Conservation (phyloP, 768 basidiomycete genomes). For the Amanita pseudoporphyria region DNA sequence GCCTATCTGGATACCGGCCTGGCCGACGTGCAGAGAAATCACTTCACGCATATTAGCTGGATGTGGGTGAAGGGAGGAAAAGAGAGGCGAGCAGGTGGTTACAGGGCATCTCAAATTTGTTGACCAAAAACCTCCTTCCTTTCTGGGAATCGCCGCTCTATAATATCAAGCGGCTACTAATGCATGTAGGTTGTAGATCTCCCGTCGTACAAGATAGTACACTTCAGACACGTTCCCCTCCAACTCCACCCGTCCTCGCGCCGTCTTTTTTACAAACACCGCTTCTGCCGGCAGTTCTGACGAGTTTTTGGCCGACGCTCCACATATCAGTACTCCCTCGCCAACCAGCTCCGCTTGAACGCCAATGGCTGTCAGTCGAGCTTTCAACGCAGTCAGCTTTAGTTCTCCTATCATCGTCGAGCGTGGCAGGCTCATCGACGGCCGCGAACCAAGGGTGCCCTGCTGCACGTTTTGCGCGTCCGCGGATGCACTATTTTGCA, state of each 20-base stretch:
- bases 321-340: conserved; percentile 92
- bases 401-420: conserved; percentile 98
- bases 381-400: conserved; percentile 81
- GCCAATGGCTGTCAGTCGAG: conserved; percentile 62
- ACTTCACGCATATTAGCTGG: conserved; percentile 70
- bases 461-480: conserved; percentile 19
- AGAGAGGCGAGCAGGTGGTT: conserved; percentile 18
- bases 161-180: conserved; percentile 57
- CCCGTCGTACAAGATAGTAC: conserved; percentile 82
- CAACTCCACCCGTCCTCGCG: conserved; percentile 75
- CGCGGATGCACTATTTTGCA: conserved; percentile 14
- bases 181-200: conserved; percentile 88
- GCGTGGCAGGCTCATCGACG: conserved; percentile 58
- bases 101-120: conserved; percentile 24
- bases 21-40: conserved; percentile 93
- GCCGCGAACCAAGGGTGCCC: conserved; percentile 55
- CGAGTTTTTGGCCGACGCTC: conserved; percentile 40
- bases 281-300: conserved; percentile 46
- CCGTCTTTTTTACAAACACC: conserved; percentile 86
- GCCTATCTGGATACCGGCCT: conserved; percentile 91
- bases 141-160: conserved; percentile 17
- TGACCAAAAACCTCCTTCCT: conserved; percentile 12
- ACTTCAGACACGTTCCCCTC: conserved; percentile 85
- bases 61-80: conserved; percentile 12
- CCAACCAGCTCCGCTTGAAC: conserved; percentile 94